Evolutionary conservation across 306 rosid species (phyloP), one percentile per base, ranked within the genome.

Genomic region (Dryas alaskensis): DNA sequence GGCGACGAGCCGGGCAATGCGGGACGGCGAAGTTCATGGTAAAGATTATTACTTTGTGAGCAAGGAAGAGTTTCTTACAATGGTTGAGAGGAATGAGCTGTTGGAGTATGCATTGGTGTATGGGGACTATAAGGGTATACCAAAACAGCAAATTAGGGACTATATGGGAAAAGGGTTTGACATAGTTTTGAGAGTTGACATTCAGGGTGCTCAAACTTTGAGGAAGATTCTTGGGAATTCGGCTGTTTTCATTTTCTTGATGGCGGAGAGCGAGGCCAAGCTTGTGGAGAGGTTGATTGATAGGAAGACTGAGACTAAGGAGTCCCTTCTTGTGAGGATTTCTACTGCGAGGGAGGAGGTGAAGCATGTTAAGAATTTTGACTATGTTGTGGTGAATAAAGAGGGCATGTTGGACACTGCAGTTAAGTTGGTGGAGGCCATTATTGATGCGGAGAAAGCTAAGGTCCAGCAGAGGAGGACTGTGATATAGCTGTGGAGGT

Each of bases 71-170:
- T 94, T 94, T 45, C 54, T 94, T 0, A 31, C 76, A 7, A 84
- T 92, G 93, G 88, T 88, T 0, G 79, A 86, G 1, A 65, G 63
- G n/a, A 83, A 87, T 3, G 98, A 94, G 86, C 86, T 94, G 10
- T 72, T 94, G 43, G 99, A 94, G 63, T 84, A 94, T 31, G 99
- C 99, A 0, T 79, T 92, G 6, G 99, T 94, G 0, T 94, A 94
- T 46, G 99, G 99, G 0, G 99, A 94, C 76, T 92, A 92, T 8
- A 94, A 94, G 74, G 99, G 99, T 1, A 88, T 94, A 1, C 99
- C 99, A 5, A 94, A 88, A 59, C 87, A 79, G 86, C 99, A 92
- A 83, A 87, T 94, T 5, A 67, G 92, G 73, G 99, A 94, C 8
- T 85, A 31, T 44, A 81, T 94, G 96, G 95, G 77, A 9, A 84